Percentiles rank a stretch among this genome's conserved stretches.
These are phyloP conservation scores for Drechslerella stenobrocha DNA, from an alignment of 2,329 filamentous ascomycete genomes.

Conservation along the genomic window DNA sequence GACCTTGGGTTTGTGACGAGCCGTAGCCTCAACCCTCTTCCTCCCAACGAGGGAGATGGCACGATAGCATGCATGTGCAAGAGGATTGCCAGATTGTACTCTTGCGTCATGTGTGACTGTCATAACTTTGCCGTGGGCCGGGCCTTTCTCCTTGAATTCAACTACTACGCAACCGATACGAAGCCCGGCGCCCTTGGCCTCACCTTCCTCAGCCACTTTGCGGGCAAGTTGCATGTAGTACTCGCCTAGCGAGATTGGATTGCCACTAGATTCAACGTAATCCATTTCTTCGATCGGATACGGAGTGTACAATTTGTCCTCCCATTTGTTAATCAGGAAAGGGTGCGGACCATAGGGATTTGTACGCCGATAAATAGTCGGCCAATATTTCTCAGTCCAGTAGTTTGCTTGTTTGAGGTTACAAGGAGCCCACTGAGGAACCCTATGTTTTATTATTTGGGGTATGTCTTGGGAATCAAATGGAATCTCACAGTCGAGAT, in stretches of 20 bases:
- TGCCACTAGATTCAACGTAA: slow-evolving; percentile 63
- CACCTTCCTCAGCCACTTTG: slow-evolving; percentile 65
- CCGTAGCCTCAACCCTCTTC: slow-evolving; percentile 55
- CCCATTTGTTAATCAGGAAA: slow-evolving; percentile 62
- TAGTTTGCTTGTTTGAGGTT: slow-evolving; percentile 72
- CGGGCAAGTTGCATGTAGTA: slow-evolving; percentile 71
- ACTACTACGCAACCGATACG: slow-evolving; percentile 75
- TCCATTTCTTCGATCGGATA: slow-evolving; percentile 36
- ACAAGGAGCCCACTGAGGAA: slow-evolving; percentile 73
- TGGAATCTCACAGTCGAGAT: slow-evolving; percentile 43
- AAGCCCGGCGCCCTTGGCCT: slow-evolving; percentile 66
- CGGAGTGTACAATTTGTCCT: slow-evolving; percentile 28
- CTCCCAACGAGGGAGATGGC: slow-evolving; percentile 79
- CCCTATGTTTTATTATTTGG: slow-evolving; percentile 65
- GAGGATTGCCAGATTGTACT: slow-evolving; percentile 68
- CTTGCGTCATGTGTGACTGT: slow-evolving; percentile 76
- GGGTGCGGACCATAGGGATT: slow-evolving; percentile 85
- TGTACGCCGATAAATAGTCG: slow-evolving; percentile 80
- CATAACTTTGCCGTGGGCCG: slow-evolving; percentile 60
- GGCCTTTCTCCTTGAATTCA: slow-evolving; percentile 57
- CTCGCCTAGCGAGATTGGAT: slow-evolving; percentile 67
- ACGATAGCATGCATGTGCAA: slow-evolving; percentile 76
- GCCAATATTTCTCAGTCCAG: slow-evolving; percentile 80
- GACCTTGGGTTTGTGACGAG: slow-evolving; percentile 44
- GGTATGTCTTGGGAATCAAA: slow-evolving; percentile 58